phyloP scores from a whole-genome alignment of 225 moss, liverwort and hornwort genomes.

The Asterella californica region DNA sequence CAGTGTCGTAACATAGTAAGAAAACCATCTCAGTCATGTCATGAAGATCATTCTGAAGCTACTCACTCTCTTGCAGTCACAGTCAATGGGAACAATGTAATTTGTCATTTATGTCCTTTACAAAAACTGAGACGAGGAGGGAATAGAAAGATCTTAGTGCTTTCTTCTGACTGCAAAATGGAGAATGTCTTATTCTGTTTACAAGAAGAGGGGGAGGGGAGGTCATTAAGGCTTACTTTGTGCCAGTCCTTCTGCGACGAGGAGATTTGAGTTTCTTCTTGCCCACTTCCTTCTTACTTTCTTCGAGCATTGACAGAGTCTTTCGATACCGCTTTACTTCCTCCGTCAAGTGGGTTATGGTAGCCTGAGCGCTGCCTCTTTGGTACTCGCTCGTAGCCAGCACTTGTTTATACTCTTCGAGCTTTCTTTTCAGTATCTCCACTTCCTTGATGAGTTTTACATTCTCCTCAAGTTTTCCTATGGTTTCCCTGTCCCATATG shows the following conservation, averaged over 20 bases:
- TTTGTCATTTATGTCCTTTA: no score
- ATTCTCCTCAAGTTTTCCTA: conserved; percentile 33
- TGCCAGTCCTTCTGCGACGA: background rate
- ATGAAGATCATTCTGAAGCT: background rate
- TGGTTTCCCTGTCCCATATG: conserved; percentile 22
- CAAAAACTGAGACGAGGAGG: background rate
- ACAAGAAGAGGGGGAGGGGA: background rate
- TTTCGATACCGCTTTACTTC: conserved; percentile 24
- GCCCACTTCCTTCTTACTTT: background rate
- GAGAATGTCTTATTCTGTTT: background rate
- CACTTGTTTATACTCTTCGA: conserved; percentile 26
- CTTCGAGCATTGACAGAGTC: conserved; percentile 21
- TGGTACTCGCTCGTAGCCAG: conserved; percentile 34
- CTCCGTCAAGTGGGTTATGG: conserved; percentile 20
- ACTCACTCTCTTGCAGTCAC: no score
- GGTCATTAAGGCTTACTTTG: conserved; percentile 1
- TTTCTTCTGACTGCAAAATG: background rate
- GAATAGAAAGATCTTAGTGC: background rate
- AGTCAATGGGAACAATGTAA: background rate
- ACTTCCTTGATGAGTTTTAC: conserved; percentile 29
- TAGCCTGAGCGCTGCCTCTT: conserved; percentile 15
- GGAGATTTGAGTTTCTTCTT: background rate
- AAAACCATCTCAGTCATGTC: background rate
- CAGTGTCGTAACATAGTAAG: background rate
- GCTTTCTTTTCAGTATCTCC: conserved; percentile 28